These are phyloP conservation scores for Capsicum pubescens DNA, from an alignment of 257 asterid genomes.

Conservation along the genomic window DNA sequence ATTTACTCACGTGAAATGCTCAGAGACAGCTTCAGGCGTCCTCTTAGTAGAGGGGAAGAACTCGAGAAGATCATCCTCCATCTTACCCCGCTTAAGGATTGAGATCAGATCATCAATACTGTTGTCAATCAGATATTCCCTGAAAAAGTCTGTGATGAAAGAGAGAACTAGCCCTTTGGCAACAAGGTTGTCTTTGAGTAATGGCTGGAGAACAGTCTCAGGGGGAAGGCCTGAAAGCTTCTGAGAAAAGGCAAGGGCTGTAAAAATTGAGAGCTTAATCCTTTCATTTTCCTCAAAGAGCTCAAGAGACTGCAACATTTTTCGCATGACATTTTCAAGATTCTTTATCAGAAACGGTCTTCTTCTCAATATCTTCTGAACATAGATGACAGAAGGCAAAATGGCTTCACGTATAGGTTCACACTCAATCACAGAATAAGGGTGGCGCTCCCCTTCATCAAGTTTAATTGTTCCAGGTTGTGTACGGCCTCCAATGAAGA, in stretches of 20 bases:
- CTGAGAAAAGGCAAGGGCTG: conserved; percentile 99
- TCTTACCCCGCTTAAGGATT: conserved; percentile 86
- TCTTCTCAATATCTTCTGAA: conserved; percentile 91
- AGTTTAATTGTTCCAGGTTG: conserved; percentile 97
- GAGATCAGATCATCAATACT: conserved; percentile 96
- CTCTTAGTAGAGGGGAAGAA: conserved; percentile 87
- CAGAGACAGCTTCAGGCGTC: conserved; percentile 89
- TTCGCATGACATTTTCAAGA: conserved; percentile 98
- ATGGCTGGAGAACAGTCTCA: conserved; percentile 94
- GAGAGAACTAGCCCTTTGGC: conserved; percentile 96
- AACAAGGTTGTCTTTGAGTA: conserved; percentile 96
- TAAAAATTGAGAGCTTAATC: conserved; percentile 96
- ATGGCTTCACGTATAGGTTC: conserved; percentile 86
- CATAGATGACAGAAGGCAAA: conserved; percentile 85
- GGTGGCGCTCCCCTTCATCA: conserved; percentile 98
- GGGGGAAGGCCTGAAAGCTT: conserved; percentile 98
- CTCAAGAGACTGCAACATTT: conserved; percentile 89
- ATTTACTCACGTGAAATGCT: conserved; percentile 86
- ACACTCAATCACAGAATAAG: conserved; percentile 82
- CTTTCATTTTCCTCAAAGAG: conserved; percentile 94
- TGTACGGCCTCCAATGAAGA: conserved; percentile 93
- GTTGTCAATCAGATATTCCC: conserved; percentile 93
- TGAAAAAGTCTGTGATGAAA: conserved; percentile 91
- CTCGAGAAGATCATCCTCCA: conserved; percentile 89
- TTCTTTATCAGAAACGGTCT: conserved; percentile 92